Evolutionary conservation across 2,329 filamentous ascomycete species (phyloP).

Genomic region (Aspergillus hiratsukae): DNA sequence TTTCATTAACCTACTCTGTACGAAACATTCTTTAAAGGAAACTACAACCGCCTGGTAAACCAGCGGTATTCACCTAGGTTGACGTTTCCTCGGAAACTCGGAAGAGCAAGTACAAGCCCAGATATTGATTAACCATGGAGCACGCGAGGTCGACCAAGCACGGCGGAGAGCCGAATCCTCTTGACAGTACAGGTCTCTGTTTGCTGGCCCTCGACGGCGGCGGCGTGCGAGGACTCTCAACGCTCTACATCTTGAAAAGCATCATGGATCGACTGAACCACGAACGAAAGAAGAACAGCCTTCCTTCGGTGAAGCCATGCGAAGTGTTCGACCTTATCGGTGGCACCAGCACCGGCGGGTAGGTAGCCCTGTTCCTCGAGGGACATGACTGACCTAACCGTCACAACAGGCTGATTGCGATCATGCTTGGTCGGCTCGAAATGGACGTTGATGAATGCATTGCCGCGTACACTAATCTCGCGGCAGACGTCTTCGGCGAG

Average conservation of each 20-base stretch:
- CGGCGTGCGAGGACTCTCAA: slow-evolving; percentile 38
- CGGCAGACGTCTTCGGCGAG: slow-evolving; percentile 33
- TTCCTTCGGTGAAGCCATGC: slow-evolving; percentile 28
- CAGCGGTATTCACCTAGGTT: no score
- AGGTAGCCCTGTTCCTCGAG: slow-evolving; percentile 4
- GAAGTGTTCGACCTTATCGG: slow-evolving; percentile 41
- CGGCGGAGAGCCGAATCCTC: not conserved
- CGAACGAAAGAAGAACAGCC: not conserved
- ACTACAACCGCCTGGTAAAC: no score
- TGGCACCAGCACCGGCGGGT: slow-evolving; percentile 37
- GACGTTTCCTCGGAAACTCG: no score
- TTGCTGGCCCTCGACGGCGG: slow-evolving; percentile 33
- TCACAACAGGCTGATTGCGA: slow-evolving; percentile 40
- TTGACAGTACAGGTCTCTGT: slow-evolving; percentile 11
- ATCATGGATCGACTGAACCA: slow-evolving; percentile 28
- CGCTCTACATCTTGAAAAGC: slow-evolving; percentile 31
- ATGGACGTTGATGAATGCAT: slow-evolving; percentile 45
- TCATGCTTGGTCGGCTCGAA: slow-evolving; percentile 45
- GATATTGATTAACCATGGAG: not conserved
- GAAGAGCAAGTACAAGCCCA: no score
- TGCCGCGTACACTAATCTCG: slow-evolving; percentile 37
- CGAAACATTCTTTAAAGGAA: no score
- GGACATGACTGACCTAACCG: no score
- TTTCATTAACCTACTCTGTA: no score
- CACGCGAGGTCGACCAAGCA: not conserved